Evolutionary conservation across 2,329 filamentous ascomycete genomes (phyloP).

Genomic region (Trichoderma koningiopsis): DNA sequence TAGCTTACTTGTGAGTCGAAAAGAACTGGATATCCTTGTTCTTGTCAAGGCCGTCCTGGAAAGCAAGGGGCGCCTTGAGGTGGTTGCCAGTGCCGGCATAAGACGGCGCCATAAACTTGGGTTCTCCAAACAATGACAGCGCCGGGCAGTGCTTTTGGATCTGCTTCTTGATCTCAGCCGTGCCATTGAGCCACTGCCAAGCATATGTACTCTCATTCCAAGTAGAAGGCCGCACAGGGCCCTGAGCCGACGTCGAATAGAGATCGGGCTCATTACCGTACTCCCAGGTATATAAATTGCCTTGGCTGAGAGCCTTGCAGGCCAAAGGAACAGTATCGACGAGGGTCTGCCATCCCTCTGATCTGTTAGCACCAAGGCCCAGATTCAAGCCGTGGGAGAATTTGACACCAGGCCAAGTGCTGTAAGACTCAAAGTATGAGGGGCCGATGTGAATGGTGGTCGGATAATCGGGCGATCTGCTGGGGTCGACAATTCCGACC

Average conservation of each 20-base stretch:
- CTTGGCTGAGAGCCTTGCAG: constrained; percentile 56
- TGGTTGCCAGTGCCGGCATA: constrained; percentile 56
- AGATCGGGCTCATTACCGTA: constrained; percentile 57
- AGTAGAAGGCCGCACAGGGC: constrained; percentile 50
- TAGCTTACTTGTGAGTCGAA: constrained; percentile 60
- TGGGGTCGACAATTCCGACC: constrained; percentile 54
- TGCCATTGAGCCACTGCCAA: constrained; percentile 59
- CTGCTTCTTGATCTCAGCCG: constrained; percentile 49
- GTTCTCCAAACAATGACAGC: constrained; percentile 36
- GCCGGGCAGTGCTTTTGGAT: constrained; percentile 55
- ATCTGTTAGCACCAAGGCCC: constrained; percentile 53
- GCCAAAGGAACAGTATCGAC: constrained; percentile 57
- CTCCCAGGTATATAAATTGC: constrained; percentile 59
- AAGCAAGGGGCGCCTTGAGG: constrained; percentile 53
- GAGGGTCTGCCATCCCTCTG: constrained; percentile 53
- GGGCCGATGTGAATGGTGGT: constrained; percentile 62
- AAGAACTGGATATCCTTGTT: constrained; percentile 55
- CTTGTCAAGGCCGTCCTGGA: constrained; percentile 54
- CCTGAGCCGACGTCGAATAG: constrained; percentile 55
- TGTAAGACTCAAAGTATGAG: constrained; percentile 64
- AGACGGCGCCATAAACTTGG: constrained; percentile 55
- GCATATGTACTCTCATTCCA: constrained; percentile 61
- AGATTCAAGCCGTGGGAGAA: constrained; percentile 66
- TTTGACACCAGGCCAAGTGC: constrained; percentile 56
- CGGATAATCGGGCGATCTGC: constrained; percentile 59